Conservation (phyloP, 306 rosid species). For the Fragaria ananassa region DNA sequence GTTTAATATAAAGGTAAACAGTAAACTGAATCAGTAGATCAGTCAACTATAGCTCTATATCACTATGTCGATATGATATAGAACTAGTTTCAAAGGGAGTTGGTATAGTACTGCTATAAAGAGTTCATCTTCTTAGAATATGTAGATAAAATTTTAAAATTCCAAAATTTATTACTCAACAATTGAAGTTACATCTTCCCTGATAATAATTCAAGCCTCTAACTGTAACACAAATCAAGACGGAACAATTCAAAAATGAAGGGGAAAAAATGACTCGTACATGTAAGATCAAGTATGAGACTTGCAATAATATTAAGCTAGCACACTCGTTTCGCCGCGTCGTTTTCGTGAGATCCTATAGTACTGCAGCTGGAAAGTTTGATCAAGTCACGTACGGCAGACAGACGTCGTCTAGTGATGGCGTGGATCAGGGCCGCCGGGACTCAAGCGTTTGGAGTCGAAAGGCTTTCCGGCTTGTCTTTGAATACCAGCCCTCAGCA, state of each 20-base stretch:
- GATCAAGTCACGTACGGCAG: not conserved
- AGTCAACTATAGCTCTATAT: not conserved
- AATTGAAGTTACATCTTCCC: not conserved
- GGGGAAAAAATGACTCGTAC: not conserved
- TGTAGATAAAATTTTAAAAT: no score
- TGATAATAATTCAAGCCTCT: not conserved
- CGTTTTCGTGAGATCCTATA: not conserved
- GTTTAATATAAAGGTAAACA: not conserved
- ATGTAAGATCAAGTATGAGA: not conserved
- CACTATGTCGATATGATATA: not conserved
- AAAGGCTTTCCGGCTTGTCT: slow-evolving; percentile 12
- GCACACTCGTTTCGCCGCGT: not conserved
- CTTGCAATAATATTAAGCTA: not conserved
- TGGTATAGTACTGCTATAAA: no score
- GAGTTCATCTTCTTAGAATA: no score
- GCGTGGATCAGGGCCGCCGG: slow-evolving; percentile 42
- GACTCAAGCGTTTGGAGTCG: slow-evolving; percentile 28
- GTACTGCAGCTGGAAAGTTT: not conserved
- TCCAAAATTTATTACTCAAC: not conserved
- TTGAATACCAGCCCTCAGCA: slow-evolving; percentile 21
- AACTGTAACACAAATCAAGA: not conserved
- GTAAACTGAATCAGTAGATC: not conserved
- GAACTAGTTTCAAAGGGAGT: no score
- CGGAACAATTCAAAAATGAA: not conserved
- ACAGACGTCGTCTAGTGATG: slow-evolving; percentile 27